A percentile compares a stretch with the other conserved stretches of the same genome.
These are phyloP conservation scores for Kwoniella newhampshirensis DNA, from an alignment of 768 basidiomycete species.

Conservation along the genomic window DNA sequence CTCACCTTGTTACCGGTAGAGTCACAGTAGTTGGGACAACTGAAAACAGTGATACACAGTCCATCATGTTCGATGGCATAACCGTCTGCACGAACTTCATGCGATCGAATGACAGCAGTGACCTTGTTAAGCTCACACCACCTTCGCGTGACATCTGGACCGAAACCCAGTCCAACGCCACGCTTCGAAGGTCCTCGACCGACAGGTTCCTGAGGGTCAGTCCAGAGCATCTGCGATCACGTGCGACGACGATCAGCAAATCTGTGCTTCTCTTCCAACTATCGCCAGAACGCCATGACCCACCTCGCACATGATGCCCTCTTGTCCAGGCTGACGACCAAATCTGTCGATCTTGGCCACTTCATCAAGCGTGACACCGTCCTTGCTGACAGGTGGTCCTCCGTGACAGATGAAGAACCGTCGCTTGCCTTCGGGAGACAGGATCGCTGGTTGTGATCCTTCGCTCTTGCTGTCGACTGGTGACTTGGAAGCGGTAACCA, in stretches of 20 bases:
- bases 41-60: conserved; percentile 81
- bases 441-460: conserved; percentile 61
- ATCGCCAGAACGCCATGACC: conserved; percentile 54
- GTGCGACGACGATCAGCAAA: background rate
- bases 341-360: conserved; percentile 83
- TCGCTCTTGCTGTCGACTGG: conserved; percentile 56
- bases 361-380: conserved; percentile 90
- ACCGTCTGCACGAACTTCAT: conserved; percentile 91
- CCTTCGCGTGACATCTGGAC: conserved; percentile 83
- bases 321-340: conserved; percentile 86
- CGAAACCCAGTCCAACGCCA: conserved; percentile 95
- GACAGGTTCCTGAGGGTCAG: conserved; percentile 82
- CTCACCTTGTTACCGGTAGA: conserved; percentile 64
- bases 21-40: conserved; percentile 74
- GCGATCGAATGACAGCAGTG: conserved; percentile 86
- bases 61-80: conserved; percentile 94
- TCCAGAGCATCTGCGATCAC: conserved; percentile 74
- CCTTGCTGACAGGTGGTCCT: conserved; percentile 84
- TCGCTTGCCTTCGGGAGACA: conserved; percentile 77
- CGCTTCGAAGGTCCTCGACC: conserved; percentile 97
- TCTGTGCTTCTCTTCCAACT: background rate
- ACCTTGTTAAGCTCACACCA: conserved; percentile 88
- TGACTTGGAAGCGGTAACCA: conserved; percentile 68
- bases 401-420: conserved; percentile 96
- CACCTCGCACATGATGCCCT: conserved; percentile 84